Base-by-base conservation (phyloP, 108 stramenopile genomes). In the Nitzschia sp. region DNA sequence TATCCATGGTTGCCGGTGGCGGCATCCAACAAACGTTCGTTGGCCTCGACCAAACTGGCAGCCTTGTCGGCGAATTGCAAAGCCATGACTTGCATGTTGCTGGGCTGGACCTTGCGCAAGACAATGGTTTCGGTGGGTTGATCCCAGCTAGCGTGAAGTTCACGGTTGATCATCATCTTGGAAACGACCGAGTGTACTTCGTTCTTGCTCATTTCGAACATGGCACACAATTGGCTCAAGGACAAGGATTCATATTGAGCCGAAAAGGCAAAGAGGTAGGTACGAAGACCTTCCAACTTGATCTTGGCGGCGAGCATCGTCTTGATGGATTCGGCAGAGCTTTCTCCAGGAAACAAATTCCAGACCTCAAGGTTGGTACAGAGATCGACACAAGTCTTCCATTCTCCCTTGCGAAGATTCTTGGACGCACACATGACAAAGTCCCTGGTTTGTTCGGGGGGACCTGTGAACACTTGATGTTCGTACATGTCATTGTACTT, bases 81-180 rank as follows among this genome's bases (percentile, higher is more conserved):
- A 8, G 98, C 95, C 69, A 95, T 86, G 39, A 87, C 60, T 83
- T 99, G 98, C 17, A 99, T 72, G 0, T 83, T 80, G 51, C 86
- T 90, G 9, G 94, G 84, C 54, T 98, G 93, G 40, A 87, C 79
- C 63, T 88, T 92, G 41, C 90, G 80, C 75, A 96, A 76, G 17
- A 99, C 95, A 65, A 98, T 89, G 10, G 97, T 96, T 62, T 94
- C 92, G 19, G 98, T 97, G n/a, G 95, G 93, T 77, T 97, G 94
- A 76, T 98, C 97, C 98, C 97, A 98, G 61, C 85, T 87, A n/a
- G 96, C 98, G 70, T 79, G 76, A 15, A 99, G 78, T 67, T 99
- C 97, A 39, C 90, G 81, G 67, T 94, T 93, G 86, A 99, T 96
- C 80, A 99, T 98, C 96, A 99, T 97, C 69, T 96, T 97, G 53